A percentile compares a stretch with the other conserved stretches of the same genome.
These are phyloP conservation scores for Cystobasidiopsis lactophilus DNA, from an alignment of 768 basidiomycete species.

Conservation along the genomic window DNA sequence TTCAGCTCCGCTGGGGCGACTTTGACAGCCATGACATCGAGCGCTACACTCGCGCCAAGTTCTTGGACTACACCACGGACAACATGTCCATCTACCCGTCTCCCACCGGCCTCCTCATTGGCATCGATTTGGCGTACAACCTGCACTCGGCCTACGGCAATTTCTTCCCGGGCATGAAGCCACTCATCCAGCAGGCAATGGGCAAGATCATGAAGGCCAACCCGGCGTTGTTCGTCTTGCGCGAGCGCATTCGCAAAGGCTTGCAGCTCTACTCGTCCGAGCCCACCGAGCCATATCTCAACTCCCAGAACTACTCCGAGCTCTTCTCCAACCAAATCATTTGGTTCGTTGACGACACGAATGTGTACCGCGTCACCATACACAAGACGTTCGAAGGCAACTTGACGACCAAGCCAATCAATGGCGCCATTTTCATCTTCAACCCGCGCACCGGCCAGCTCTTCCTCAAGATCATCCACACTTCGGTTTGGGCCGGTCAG, in stretches of 20 bases:
- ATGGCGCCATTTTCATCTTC: constrained; percentile 96
- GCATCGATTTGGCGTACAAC: constrained; percentile 96
- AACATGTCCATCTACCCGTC: constrained; percentile 71
- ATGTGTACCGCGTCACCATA: constrained; percentile 97
- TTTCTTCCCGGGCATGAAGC: constrained; percentile 98
- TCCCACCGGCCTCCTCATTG: constrained; percentile 95
- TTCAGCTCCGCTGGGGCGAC: constrained; percentile 83
- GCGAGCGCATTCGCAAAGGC: constrained; percentile 96
- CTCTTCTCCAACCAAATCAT: constrained; percentile 53
- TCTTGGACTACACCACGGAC: constrained; percentile 59
- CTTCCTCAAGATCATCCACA: constrained; percentile 98
- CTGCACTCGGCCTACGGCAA: constrained; percentile 96
- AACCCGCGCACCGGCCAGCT: constrained; percentile 95
- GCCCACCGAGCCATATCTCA: constrained; percentile 95
- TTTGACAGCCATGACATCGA: constrained; percentile 99
- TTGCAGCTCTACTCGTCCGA: constrained; percentile 96
- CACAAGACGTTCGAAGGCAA: constrained; percentile 99
- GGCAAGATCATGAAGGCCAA: constrained; percentile 99
- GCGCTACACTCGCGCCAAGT: constrained; percentile 94
- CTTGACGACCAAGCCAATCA: constrained; percentile 97
- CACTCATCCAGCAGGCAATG: constrained; percentile 94
- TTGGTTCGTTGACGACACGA: constrained; percentile 99
- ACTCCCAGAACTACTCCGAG: constrained; percentile 48
- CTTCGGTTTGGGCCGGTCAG: constrained; percentile 99
- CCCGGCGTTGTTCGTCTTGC: constrained; percentile 85